Conservation (phyloP, 305 asterid species). For the Fraxinus angustifolia region DNA sequence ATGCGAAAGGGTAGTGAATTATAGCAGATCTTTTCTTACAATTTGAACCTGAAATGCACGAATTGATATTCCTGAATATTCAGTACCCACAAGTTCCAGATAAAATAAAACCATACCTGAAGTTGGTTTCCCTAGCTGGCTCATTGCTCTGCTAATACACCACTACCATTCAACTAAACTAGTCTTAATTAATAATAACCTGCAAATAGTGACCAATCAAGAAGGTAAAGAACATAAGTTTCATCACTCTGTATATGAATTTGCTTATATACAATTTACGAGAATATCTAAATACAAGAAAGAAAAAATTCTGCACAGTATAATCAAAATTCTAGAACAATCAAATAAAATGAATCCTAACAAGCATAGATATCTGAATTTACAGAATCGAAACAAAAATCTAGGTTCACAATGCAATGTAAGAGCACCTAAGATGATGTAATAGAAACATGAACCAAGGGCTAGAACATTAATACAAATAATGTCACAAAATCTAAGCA, state of each 20-base stretch:
- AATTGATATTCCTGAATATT: background rate
- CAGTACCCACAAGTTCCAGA: background rate
- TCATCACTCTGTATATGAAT: background rate
- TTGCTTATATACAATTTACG: background rate
- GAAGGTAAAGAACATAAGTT: constrained; percentile 9
- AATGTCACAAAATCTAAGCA: background rate
- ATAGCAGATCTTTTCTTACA: background rate
- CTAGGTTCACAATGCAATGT: background rate
- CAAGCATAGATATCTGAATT: background rate
- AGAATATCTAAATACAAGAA: background rate
- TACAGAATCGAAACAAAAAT: background rate
- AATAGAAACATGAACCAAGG: background rate
- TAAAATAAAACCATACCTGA: constrained; percentile 43
- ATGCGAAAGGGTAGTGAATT: background rate
- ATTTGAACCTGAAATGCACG: background rate
- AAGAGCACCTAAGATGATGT: background rate
- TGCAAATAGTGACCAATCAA: constrained; percentile 23
- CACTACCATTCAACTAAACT: constrained; percentile 39
- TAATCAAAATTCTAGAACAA: background rate
- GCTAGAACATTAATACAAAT: background rate
- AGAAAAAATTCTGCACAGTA: background rate
- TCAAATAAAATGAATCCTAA: background rate
- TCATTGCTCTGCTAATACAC: constrained; percentile 51
- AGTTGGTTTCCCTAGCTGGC: constrained; percentile 53
- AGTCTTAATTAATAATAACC: constrained; percentile 27